Evolutionary conservation across 2,329 filamentous ascomycete genomes (phyloP), one percentile per base, ranked within the genome.

Genomic region (Exophiala bonariae): DNA sequence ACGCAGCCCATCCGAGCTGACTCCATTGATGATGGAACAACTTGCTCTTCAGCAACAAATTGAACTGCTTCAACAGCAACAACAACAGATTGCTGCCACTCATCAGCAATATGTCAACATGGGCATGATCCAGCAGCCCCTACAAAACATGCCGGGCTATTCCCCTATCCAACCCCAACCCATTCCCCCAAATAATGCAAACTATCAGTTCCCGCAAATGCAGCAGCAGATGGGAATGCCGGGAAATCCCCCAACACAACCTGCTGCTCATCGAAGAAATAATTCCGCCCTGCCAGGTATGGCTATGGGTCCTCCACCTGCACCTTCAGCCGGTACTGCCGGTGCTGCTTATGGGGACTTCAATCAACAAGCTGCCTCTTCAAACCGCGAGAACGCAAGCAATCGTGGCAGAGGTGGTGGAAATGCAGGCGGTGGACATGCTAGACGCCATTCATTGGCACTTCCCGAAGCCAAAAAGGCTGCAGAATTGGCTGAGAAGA

Each of bases 31-130:
- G 88, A 95, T 96, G 88, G 92, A 96, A 77, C 91, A 96, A 80
- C 82, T 96, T 66, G 89, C 89, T 66, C 91, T 97, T 67, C 91
- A 96, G 75, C 92, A 96, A 76, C 92, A 97, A 74, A 96, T 97
- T 65, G 92, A 97, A 73, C 81, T 95, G 66, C 80, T 97, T 64
- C 92, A 97, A 75, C 90, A 96, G 69, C 93, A 97, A 70, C 93
- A 97, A 69, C 91, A 97, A 71, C 91, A 96, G 68, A 95, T 97
- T 65, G 89, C 95, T 72, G 89, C 89, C 61, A 93, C 89, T 56
- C 90, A 96, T 65, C 91, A 96, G 73, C 92, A 97, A 73, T 96
- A 96, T 76, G 86, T 96, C 63, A 96, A 93, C 70, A 91, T 96
- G 87, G 89, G 89, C 68, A 90, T 97, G 80, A 85, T 97, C 43